Conservation (phyloP, 2,329 filamentous ascomycete genomes). For the Fusarium subglutinans region DNA sequence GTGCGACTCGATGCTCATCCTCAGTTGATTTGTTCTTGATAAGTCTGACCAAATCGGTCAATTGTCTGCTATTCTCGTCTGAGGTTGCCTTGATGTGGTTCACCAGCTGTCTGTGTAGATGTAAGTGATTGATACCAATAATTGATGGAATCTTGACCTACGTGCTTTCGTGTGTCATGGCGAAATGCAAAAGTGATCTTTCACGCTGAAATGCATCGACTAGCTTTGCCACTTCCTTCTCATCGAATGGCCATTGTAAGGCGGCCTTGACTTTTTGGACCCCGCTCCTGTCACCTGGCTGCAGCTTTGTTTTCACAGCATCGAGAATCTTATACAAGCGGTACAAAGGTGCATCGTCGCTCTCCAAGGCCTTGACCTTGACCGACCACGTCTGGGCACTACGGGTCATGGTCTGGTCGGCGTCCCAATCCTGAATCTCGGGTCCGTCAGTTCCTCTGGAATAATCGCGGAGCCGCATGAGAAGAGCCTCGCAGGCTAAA, state of each 20-base stretch:
- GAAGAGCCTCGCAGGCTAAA: slow-evolving; percentile 24
- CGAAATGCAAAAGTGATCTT: not conserved
- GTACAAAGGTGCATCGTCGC: slow-evolving; percentile 23
- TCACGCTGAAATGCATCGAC: not conserved
- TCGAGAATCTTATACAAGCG: slow-evolving; percentile 12
- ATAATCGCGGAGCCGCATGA: not conserved
- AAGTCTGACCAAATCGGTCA: not conserved
- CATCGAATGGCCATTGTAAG: slow-evolving; percentile 17
- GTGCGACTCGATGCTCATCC: not conserved
- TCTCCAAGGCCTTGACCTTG: slow-evolving; percentile 34
- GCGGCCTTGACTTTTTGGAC: not conserved
- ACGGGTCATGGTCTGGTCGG: not conserved
- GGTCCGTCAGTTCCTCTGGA: not conserved
- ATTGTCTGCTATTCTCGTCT: not conserved
- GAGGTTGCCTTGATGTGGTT: not conserved
- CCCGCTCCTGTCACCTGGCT: slow-evolving; percentile 6
- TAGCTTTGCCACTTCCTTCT: slow-evolving; percentile 21
- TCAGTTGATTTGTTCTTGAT: not conserved
- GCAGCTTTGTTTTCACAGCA: slow-evolving; percentile 17
- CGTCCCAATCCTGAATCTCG: not conserved
- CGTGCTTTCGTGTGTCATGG: not conserved
- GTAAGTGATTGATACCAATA: not conserved
- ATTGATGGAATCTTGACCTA: not conserved
- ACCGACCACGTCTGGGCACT: slow-evolving; percentile 19
- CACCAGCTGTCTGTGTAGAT: not conserved